Evolutionary conservation across 2,329 filamentous ascomycete genomes (phyloP), one percentile per base, ranked within the genome.

Genomic region (Plectosphaerella sp.): DNA sequence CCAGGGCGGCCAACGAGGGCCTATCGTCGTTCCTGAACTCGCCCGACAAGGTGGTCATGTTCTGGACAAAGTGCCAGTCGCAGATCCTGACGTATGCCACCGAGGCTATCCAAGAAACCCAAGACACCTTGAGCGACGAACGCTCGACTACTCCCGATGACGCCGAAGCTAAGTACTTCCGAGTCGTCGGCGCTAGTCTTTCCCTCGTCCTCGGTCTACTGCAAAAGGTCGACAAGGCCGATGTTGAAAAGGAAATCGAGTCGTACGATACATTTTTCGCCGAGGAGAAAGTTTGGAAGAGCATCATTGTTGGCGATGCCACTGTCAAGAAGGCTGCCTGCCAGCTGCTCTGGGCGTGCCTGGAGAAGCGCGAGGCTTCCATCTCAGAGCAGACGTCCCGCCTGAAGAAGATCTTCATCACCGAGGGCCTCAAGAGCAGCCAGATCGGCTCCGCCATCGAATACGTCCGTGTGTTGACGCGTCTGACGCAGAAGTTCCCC

Each of bases 121-220:
- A 86, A 3, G 79, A 87, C 36, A 95, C 90, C 0, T 74, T 99
- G 36, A 97, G 92, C 64, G 94, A 99, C 65, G 89, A 95, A 69
- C 82, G 93, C 22, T 90, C 85, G 1, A 89, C 91, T 4, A 94
- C 84, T 54, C 72, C 82, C 9, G 93, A 97, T 59, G 94, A 99
- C 65, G 86, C 91, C 4, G 82, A 91, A 58, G 82, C 88, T 16
- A 97, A 96, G 61, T 94, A 95, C 70, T 82, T 85, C 55, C 82
- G 94, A 46, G 91, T 97, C 4, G 62, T 84, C 3, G 75, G 74
- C 10, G 75, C 74, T 8, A 79, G 79, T 51, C 62, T 86, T 20
- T 80, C 77, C 1, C 68, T 86, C 6, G 76, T 84, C 3, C 60
- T 80, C 3, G 74, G 75, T 28, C 69, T 87, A 1, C 61, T 86